phyloP scores from a whole-genome alignment of 139 green algal genomes.

The Micromonas pusilla region DNA sequence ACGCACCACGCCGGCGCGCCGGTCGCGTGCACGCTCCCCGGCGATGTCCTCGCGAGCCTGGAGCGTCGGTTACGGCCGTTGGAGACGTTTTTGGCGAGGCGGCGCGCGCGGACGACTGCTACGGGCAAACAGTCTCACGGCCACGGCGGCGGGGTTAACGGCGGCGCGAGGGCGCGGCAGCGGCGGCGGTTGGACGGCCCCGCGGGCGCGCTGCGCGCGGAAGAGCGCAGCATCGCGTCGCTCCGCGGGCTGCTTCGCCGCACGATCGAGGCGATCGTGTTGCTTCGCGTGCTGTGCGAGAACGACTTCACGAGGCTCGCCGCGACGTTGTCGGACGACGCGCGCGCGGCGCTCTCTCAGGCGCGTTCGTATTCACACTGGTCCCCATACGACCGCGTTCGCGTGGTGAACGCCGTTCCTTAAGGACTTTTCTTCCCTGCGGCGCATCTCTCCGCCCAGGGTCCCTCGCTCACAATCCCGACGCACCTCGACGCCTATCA shows the following conservation, averaged over 20 bases:
- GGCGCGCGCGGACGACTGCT: neutral
- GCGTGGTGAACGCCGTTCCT: too few relatives aligned
- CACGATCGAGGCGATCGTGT: neutral
- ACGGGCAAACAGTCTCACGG: neutral
- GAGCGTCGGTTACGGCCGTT: neutral
- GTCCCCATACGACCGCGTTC: too few relatives aligned
- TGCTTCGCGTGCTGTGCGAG: neutral
- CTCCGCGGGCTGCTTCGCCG: neutral
- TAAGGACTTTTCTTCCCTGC: too few relatives aligned
- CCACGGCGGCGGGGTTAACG: neutral
- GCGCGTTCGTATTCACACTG: too few relatives aligned
- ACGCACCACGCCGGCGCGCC: neutral
- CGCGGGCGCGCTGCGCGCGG: constrained; percentile 54
- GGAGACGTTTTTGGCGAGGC: neutral
- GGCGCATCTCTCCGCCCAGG: too few relatives aligned
- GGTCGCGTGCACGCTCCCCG: neutral
- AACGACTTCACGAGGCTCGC: neutral
- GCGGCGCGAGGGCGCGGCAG: neutral
- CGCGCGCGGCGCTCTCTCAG: neutral
- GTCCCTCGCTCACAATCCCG: too few relatives aligned
- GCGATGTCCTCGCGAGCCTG: neutral
- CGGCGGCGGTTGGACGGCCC: neutral
- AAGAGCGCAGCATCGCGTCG: constrained; percentile 35
- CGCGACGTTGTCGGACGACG: neutral
- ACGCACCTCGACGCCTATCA: too few relatives aligned